A percentile compares a stretch with the other conserved stretches of the same genome.
Conservation (phyloP, 2,329 filamentous ascomycete genomes). For the Xylaria sp. region DNA sequence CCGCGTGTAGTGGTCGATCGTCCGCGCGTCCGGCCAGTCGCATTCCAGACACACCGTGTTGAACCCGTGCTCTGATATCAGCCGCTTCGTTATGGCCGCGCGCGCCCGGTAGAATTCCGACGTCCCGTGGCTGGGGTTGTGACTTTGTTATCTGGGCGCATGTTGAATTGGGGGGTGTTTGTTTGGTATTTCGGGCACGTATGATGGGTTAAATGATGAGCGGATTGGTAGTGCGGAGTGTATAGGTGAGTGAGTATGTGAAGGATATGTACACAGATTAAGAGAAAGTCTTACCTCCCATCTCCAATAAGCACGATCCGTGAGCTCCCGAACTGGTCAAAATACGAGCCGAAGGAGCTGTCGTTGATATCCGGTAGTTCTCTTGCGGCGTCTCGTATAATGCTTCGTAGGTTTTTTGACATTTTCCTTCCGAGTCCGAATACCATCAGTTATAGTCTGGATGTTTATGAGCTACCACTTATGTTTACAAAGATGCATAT, state of each 20-base stretch:
- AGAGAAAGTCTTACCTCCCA: conserved; percentile 46
- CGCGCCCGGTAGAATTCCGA: conserved; percentile 65
- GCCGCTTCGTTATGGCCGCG: conserved; percentile 60
- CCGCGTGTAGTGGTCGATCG: conserved; percentile 61
- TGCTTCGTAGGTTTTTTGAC: background rate
- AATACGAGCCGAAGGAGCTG: conserved; percentile 51
- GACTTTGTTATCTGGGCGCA: background rate
- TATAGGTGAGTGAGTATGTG: background rate
- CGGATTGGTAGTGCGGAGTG: background rate
- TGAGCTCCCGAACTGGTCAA: conserved; percentile 53
- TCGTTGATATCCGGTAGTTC: conserved; percentile 35
- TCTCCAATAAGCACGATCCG: conserved; percentile 57
- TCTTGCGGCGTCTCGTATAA: background rate
- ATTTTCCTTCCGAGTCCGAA: background rate
- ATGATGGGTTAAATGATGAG: background rate
- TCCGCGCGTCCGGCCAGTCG: conserved; percentile 64
- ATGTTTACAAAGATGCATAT: background rate
- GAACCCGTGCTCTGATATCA: conserved; percentile 61
- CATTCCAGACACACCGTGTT: conserved; percentile 62
- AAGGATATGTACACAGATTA: background rate
- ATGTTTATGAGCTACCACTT: background rate
- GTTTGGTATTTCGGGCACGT: background rate
- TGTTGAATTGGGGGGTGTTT: background rate
- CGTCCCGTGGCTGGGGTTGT: conserved; percentile 55
- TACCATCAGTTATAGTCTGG: background rate